These are phyloP conservation scores for Drosera spatulata DNA, from an alignment of 179 eudicot genomes.

Conservation along the genomic window DNA sequence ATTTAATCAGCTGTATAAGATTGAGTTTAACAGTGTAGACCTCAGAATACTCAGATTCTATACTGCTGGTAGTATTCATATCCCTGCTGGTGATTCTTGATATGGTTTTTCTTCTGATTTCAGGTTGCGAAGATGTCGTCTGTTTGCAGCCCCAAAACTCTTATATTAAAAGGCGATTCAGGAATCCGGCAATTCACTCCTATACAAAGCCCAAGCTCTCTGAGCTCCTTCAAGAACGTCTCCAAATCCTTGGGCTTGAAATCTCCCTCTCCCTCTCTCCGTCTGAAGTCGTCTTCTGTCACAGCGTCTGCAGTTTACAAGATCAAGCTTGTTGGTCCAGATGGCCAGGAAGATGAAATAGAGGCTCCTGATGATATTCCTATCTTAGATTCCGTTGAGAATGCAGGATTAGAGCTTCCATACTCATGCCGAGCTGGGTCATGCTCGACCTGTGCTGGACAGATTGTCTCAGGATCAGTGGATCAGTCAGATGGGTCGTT, in stretches of 20 bases:
- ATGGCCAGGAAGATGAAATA: conserved; percentile 6
- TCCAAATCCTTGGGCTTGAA: conserved; percentile 22
- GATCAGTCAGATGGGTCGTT: conserved; percentile 17
- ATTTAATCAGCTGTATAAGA: too few relatives aligned
- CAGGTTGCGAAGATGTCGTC: conserved; percentile 9
- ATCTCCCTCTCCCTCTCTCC: conserved; percentile 9
- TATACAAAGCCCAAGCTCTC: not conserved
- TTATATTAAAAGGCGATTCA: not conserved
- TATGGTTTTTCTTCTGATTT: not conserved
- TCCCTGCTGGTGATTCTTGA: not conserved
- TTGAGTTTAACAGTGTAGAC: too few relatives aligned
- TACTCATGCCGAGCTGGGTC: conserved; percentile 30
- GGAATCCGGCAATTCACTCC: not conserved
- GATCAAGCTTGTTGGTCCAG: conserved; percentile 20
- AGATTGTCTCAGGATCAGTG: conserved; percentile 10
- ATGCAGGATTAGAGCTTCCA: conserved; percentile 11
- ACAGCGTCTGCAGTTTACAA: conserved; percentile 20
- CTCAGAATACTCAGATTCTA: too few relatives aligned
- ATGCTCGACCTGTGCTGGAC: conserved; percentile 24
- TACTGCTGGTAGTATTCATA: not conserved
- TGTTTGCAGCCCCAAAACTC: not conserved
- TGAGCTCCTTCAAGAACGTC: conserved; percentile 4
- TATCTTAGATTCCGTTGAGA: too few relatives aligned
- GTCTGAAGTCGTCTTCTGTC: not conserved
- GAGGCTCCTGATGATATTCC: too few relatives aligned